phyloP scores from a whole-genome alignment of 257 asterid genomes.

The Leptodermis oblonga region DNA sequence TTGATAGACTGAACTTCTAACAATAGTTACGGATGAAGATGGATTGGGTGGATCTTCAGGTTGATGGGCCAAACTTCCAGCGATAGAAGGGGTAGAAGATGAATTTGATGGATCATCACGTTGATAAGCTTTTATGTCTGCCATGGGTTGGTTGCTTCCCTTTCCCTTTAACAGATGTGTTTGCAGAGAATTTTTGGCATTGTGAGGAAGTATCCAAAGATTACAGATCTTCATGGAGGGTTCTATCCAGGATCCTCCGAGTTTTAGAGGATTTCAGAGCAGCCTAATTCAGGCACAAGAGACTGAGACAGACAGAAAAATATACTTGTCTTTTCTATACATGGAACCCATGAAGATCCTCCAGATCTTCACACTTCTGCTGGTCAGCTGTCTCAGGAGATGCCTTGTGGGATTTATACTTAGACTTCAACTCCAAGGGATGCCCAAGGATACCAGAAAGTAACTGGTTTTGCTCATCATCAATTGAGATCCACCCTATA shows the following conservation, averaged over 20 bases:
- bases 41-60: neutral
- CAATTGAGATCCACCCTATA: slow-evolving; percentile 91
- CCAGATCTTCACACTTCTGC: slow-evolving; percentile 54
- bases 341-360: slow-evolving; percentile 74
- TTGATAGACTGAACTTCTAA: no score
- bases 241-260: slow-evolving; percentile 88
- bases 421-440: slow-evolving; percentile 34
- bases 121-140: slow-evolving; percentile 27
- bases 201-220: slow-evolving; percentile 58
- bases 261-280: no score
- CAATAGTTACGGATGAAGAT: no score
- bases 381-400: slow-evolving; percentile 23
- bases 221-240: slow-evolving; percentile 78
- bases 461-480: slow-evolving; percentile 61
- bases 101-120: slow-evolving; percentile 43
- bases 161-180: slow-evolving; percentile 62
- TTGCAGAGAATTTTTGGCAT: slow-evolving; percentile 31
- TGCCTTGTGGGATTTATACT: slow-evolving; percentile 24
- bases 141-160: slow-evolving; percentile 46
- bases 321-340: slow-evolving; percentile 80
- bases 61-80: neutral
- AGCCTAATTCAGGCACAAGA: slow-evolving; percentile 88
- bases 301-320: slow-evolving; percentile 79
- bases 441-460: slow-evolving; percentile 46
- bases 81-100: slow-evolving; percentile 15